A percentile compares a stretch with the other conserved stretches of the same genome.
Conservation (phyloP, 1,284 basidiomycete genomes). For the Cystobasidiaceae sp. region DNA sequence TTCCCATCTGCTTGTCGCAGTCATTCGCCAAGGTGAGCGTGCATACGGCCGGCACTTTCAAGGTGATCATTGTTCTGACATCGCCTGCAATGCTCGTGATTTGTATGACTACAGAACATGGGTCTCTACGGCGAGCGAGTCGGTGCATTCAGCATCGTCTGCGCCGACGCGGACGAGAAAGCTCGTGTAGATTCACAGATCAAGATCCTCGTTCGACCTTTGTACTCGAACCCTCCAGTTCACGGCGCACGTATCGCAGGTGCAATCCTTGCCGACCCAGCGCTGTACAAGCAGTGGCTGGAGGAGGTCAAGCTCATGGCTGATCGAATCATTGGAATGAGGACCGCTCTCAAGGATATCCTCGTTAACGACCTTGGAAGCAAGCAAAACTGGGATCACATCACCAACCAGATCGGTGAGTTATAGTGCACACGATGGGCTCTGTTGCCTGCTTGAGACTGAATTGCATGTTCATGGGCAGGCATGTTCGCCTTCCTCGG, state of each 20-base stretch:
- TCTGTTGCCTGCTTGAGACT: not conserved
- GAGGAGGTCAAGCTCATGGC: conserved; percentile 87
- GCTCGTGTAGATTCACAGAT: conserved; percentile 44
- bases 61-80: not conserved
- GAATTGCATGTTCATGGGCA: not conserved
- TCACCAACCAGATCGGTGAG: conserved; percentile 86
- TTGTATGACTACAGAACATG: conserved; percentile 62
- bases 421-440: too few species aligned
- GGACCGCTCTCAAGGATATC: conserved; percentile 69
- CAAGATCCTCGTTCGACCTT: conserved; percentile 75
- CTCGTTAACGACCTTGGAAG: conserved; percentile 76
- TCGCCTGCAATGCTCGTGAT: not conserved
- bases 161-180: conserved; percentile 42
- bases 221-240: conserved; percentile 97
- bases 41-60: conserved; percentile 42
- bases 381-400: conserved; percentile 68
- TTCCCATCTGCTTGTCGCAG: conserved; percentile 72
- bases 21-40: conserved; percentile 47
- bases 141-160: conserved; percentile 74
- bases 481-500: conserved; percentile 37
- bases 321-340: conserved; percentile 82
- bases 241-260: conserved; percentile 56
- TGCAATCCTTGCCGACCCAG: conserved; percentile 47
- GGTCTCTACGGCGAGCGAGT: conserved; percentile 88
- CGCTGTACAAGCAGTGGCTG: conserved; percentile 49